Evolutionary conservation across 805 yeast species (phyloP), one percentile per base, ranked within the genome.

Genomic region (Kluyveromyces starmeri): DNA sequence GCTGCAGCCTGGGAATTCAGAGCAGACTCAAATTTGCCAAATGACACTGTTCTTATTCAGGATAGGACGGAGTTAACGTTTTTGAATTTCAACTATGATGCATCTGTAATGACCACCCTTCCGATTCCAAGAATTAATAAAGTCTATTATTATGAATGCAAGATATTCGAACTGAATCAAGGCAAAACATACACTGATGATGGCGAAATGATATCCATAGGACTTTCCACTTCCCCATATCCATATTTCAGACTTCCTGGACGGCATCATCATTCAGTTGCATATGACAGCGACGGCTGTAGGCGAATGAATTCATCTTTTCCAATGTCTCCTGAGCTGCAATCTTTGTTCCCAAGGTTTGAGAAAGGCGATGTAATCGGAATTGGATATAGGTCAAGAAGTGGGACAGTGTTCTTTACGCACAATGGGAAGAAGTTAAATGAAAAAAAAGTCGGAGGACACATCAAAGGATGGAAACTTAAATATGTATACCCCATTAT

Each of bases 221-320:
- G 98, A 0, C 51, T 92, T 3, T 70, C 88, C 1, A 74, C 94
- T 0, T 73, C 76, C 42, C 98, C 98, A 5, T 92, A 92, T 50
- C 98, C 98, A 2, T 76, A 80, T 59, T 92, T 92, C 59, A 67
- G 96, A 45, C 64, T 92, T 25, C 97, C 98, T 0, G 98, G 98
- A 0, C 72, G 92, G 50, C 95, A 86, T 48, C 70, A 78, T 27
- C 80, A 76, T 54, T 84, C 96, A 0, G 66, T 85, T 3, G 72
- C 86, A n/a, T 92, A 89, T 58, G 96, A 86, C 42, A 82, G 94
- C 5, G 71, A 71, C 35, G 98, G 97, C 3, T 66, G 71, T 39
- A 69, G 94, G 37, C 69, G 96, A 35, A 70, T 73, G 41, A 85
- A 83, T 53, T 83, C 82, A 53, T 85, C 96, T 5, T 83, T 84